Percentiles rank a stretch among this genome's conserved stretches.
Evolutionary conservation across 1,139 yeast species (phyloP).

Genomic region (Sugiyamaella grinbergsii): DNA sequence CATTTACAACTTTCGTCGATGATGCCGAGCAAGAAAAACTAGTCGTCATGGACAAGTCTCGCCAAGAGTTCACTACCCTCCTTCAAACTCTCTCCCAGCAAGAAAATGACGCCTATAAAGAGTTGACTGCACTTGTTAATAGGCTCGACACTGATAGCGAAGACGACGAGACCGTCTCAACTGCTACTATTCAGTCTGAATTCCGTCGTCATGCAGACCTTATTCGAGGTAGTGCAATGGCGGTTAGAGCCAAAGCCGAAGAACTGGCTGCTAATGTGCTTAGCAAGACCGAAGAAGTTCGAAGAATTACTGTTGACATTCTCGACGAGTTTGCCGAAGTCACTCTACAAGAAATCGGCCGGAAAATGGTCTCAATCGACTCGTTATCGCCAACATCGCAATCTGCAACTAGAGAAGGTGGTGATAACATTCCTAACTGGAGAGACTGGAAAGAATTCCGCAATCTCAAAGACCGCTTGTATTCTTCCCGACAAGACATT

Average conservation of each 20-base stretch:
- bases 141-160: conserved; percentile 24
- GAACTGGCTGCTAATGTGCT: conserved; percentile 40
- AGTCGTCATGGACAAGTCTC: conserved; percentile 28
- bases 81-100: conserved; percentile 31
- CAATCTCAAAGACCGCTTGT: conserved; percentile 56
- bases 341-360: conserved; percentile 43
- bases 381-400: conserved; percentile 27
- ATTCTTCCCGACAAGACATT: conserved; percentile 59
- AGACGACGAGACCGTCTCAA: conserved; percentile 24
- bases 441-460: conserved; percentile 69
- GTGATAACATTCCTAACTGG: conserved; percentile 52
- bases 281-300: conserved; percentile 41
- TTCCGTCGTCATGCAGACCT: conserved; percentile 38
- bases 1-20: conserved; percentile 37
- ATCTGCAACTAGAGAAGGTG: conserved; percentile 46
- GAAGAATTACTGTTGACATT: conserved; percentile 43
- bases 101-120: conserved; percentile 29
- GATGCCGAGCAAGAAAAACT: conserved; percentile 40
- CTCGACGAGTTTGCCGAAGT: conserved; percentile 46
- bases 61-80: conserved; percentile 35
- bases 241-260: conserved; percentile 39
- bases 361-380: conserved; percentile 36
- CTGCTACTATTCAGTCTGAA: conserved; percentile 33
- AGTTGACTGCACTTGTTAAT: conserved; percentile 29
- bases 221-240: conserved; percentile 38